These are phyloP conservation scores for Penicillium tannophilum DNA, from an alignment of 495 filamentous ascomycete species.

Conservation along the genomic window DNA sequence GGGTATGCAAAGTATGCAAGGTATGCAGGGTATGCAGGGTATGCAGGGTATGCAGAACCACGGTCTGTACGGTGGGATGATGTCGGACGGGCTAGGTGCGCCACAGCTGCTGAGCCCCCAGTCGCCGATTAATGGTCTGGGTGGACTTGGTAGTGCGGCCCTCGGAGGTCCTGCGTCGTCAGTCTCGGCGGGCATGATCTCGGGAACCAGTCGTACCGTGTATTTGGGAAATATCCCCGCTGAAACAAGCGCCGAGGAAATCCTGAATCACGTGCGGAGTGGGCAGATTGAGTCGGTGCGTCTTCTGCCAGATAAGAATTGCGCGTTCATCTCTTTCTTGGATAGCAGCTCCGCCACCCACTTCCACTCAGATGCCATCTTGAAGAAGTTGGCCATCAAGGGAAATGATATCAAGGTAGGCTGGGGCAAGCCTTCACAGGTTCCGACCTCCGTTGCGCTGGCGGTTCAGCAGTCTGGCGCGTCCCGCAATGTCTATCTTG, in stretches of 20 bases:
- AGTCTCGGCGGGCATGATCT: slow-evolving; percentile 77
- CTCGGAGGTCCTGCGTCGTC: slow-evolving; percentile 66
- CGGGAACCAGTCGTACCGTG: slow-evolving; percentile 92
- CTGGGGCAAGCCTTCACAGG: slow-evolving; percentile 98
- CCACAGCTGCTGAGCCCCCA: slow-evolving; percentile 77
- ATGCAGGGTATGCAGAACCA: slow-evolving; percentile 55
- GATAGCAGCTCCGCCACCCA: slow-evolving; percentile 96
- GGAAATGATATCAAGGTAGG: slow-evolving; percentile 99
- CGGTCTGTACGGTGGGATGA: slow-evolving; percentile 74
- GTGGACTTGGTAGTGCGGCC: slow-evolving; percentile 58
- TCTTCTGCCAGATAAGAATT: slow-evolving; percentile 97
- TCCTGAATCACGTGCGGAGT: slow-evolving; percentile 93
- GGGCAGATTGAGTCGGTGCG: slow-evolving; percentile 98
- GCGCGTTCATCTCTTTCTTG: slow-evolving; percentile 98
- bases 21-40: no score
- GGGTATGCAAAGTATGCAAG: no score
- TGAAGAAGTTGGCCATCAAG: slow-evolving; percentile 97
- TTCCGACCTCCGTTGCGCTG: slow-evolving; percentile 93
- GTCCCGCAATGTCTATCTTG: slow-evolving; percentile 97
- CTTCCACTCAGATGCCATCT: slow-evolving; percentile 98
- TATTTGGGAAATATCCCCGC: slow-evolving; percentile 97
- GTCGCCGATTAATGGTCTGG: slow-evolving; percentile 79
- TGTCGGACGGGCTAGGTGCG: slow-evolving; percentile 72
- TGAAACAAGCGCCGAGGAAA: slow-evolving; percentile 97
- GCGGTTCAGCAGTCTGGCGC: slow-evolving; percentile 97